These are phyloP conservation scores for Eucalyptus microcorys DNA, from an alignment of 345 rosid genomes.

Conservation along the genomic window DNA sequence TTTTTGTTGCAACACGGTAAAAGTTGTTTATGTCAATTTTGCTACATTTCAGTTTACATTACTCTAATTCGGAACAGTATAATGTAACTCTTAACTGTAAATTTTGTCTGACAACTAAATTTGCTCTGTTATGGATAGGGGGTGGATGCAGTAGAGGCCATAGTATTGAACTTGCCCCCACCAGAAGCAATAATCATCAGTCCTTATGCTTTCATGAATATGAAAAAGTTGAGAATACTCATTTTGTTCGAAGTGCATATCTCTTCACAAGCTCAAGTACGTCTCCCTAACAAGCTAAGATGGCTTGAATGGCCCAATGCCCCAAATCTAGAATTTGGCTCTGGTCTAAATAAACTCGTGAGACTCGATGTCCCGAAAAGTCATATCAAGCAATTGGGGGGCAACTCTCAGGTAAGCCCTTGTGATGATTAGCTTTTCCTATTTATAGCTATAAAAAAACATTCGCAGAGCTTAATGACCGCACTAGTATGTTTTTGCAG, in stretches of 20 bases:
- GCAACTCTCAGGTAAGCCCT: no score
- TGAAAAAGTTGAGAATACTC: no score
- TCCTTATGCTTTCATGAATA: no score
- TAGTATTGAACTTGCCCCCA: rapidly evolving
- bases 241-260: rapidly evolving
- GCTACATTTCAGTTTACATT: no score
- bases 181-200: rapidly evolving
- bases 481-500: background rate
- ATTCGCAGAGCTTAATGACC: rapidly evolving
- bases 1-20: rapidly evolving
- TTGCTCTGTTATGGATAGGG: no score
- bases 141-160: rapidly evolving
- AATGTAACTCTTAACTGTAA: no score
- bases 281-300: background rate
- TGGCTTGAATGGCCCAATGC: background rate
- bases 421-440: no score
- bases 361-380: rapidly evolving
- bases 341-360: rapidly evolving
- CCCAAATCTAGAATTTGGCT: background rate
- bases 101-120: no score
- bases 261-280: background rate
- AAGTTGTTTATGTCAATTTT: no score
- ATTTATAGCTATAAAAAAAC: no score
- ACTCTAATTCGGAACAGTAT: rapidly evolving
- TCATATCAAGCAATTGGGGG: rapidly evolving